Conservation (phyloP, 306 rosid species). For the Inga oerstediana region DNA sequence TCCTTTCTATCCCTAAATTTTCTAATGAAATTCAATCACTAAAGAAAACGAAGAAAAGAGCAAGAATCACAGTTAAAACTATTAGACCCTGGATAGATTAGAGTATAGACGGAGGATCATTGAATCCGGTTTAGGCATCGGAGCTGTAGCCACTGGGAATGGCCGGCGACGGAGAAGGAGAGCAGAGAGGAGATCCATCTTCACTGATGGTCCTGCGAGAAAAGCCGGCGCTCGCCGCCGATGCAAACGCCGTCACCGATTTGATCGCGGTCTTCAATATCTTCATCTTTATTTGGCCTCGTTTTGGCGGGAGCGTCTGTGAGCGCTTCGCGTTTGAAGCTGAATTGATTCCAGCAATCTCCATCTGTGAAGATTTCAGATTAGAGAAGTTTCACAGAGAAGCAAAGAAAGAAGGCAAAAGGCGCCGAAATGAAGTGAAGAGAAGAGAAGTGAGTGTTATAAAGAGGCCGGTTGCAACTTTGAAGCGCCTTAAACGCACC, state of each 20-base stretch:
- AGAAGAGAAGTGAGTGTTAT: not conserved
- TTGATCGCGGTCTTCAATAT: constrained; percentile 22
- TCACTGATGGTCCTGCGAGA: not conserved
- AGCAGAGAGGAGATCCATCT: constrained; percentile 29
- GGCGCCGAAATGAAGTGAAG: not conserved
- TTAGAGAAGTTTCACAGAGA: not conserved
- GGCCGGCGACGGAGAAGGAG: constrained; percentile 29
- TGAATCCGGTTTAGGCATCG: not conserved
- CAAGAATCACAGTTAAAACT: not conserved
- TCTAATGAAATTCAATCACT: not conserved
- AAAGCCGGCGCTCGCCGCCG: not conserved
- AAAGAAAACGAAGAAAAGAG: not conserved
- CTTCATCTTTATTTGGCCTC: constrained; percentile 48
- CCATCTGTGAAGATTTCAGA: not conserved
- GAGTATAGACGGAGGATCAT: not conserved
- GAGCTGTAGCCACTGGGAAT: constrained; percentile 18
- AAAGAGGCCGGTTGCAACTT: not conserved
- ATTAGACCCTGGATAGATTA: not conserved
- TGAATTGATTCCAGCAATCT: not conserved
- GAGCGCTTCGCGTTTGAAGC: not conserved
- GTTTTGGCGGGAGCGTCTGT: constrained; percentile 26
- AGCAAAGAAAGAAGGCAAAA: not conserved
- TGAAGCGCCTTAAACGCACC: not conserved
- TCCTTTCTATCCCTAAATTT: not conserved
- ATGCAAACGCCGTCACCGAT: constrained; percentile 1